phyloP scores from a whole-genome alignment of 2,329 filamentous ascomycete genomes.

The Cladophialophora bantiana region DNA sequence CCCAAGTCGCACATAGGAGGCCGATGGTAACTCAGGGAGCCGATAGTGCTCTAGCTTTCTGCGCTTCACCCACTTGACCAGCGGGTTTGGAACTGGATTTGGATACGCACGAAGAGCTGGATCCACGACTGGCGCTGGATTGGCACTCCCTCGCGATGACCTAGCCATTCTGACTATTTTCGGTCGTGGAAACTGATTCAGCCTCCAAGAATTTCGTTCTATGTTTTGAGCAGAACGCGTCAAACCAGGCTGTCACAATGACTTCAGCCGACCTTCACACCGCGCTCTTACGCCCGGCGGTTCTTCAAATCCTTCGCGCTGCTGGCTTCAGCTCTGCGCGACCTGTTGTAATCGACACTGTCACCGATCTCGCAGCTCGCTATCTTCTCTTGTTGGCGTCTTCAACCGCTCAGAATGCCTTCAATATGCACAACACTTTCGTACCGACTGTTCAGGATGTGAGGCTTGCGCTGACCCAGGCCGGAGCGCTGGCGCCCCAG shows the following conservation, averaged over 20 bases:
- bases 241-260: constrained; percentile 47
- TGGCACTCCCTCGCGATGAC: neutral
- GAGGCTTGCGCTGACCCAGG: constrained; percentile 82
- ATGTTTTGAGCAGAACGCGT: constrained; percentile 8
- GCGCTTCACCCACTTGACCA: neutral
- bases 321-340: constrained; percentile 86
- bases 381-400: constrained; percentile 79
- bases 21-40: neutral
- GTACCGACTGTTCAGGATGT: constrained; percentile 76
- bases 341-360: constrained; percentile 80
- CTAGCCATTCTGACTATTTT: constrained; percentile 4
- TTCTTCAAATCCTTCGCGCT: constrained; percentile 90
- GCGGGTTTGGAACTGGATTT: constrained; percentile 2
- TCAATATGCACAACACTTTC: constrained; percentile 71
- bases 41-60: constrained; percentile 14
- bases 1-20: constrained; percentile 15
- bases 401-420: constrained; percentile 73
- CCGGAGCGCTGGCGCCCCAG: constrained; percentile 75
- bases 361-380: constrained; percentile 84
- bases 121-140: neutral
- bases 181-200: neutral
- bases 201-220: neutral
- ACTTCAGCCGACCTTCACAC: constrained; percentile 66
- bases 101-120: constrained; percentile 5
- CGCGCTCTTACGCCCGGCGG: constrained; percentile 81